phyloP scores from a whole-genome alignment of 495 filamentous ascomycete species.

The Stereocaulon alpinum region DNA sequence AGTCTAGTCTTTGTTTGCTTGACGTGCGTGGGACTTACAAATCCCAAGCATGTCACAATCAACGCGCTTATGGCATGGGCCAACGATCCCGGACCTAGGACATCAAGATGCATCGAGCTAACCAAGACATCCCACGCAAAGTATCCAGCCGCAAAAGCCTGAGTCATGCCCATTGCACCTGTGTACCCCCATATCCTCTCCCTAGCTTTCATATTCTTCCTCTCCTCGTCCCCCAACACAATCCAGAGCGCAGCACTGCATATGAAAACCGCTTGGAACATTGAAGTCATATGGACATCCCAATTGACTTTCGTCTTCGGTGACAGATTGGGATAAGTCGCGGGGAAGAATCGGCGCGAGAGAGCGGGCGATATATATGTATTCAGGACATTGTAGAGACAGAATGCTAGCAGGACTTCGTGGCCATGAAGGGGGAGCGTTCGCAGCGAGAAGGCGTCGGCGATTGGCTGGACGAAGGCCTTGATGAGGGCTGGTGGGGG shows the following conservation, averaged over 20 bases:
- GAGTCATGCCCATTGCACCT: constrained; percentile 65
- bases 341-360: constrained; percentile 55
- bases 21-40: constrained; percentile 48
- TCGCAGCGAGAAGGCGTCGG: constrained; percentile 44
- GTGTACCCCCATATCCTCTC: constrained; percentile 83
- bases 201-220: constrained; percentile 54
- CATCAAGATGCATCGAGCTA: constrained; percentile 54
- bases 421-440: constrained; percentile 79
- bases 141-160: constrained; percentile 79
- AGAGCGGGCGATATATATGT: constrained; percentile 59
- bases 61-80: constrained; percentile 80
- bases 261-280: constrained; percentile 72
- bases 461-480: constrained; percentile 33
- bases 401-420: constrained; percentile 63
- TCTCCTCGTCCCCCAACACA: constrained; percentile 66
- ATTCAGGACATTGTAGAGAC: constrained; percentile 66
- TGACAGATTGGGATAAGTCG: constrained; percentile 55
- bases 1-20: not conserved
- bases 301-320: constrained; percentile 70
- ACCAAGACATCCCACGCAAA: constrained; percentile 85
- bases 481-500: constrained; percentile 33
- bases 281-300: constrained; percentile 88
- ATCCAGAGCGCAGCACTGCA: constrained; percentile 69
- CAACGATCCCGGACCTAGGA: constrained; percentile 79
- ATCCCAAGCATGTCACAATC: constrained; percentile 76